Evolutionary conservation across 129 eudicot genomes (phyloP).

Genomic region (Flaveria ramosissima): DNA sequence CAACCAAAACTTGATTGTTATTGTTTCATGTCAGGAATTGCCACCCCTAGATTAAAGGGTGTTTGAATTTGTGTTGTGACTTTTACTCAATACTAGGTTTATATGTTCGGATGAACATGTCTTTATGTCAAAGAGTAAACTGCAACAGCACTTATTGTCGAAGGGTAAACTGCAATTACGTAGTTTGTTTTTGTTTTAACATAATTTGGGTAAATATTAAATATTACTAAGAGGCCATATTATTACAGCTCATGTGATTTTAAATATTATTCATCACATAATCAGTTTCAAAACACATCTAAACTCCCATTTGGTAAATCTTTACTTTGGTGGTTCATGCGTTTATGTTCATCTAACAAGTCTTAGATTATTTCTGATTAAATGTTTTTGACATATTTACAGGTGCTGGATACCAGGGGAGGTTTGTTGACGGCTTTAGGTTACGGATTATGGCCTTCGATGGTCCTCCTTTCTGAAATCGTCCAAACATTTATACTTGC

Average conservation of each 20-base stretch:
- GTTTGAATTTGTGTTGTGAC: too few species aligned
- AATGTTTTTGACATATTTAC: background rate
- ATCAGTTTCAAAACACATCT: background rate
- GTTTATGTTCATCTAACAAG: background rate
- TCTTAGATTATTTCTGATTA: background rate
- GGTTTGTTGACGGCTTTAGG: conserved; percentile 56
- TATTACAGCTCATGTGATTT: background rate
- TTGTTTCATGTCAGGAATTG: too few species aligned
- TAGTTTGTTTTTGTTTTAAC: background rate
- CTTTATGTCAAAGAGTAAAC: background rate
- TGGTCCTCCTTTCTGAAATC: conserved; percentile 64
- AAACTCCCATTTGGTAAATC: background rate
- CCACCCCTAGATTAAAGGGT: too few species aligned
- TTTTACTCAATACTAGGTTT: background rate
- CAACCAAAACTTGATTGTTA: too few species aligned
- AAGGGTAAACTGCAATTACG: too few species aligned
- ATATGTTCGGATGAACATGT: background rate
- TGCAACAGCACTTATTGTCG: background rate
- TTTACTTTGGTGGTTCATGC: background rate
- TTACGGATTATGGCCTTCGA: conserved; percentile 54
- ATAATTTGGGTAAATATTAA: background rate
- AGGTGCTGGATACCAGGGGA: conserved; percentile 60
- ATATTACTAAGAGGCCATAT: background rate
- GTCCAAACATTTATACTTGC: conserved; percentile 65
- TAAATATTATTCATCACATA: background rate